Base-by-base conservation (phyloP, 768 basidiomycete species). In the Mycena metata region DNA sequence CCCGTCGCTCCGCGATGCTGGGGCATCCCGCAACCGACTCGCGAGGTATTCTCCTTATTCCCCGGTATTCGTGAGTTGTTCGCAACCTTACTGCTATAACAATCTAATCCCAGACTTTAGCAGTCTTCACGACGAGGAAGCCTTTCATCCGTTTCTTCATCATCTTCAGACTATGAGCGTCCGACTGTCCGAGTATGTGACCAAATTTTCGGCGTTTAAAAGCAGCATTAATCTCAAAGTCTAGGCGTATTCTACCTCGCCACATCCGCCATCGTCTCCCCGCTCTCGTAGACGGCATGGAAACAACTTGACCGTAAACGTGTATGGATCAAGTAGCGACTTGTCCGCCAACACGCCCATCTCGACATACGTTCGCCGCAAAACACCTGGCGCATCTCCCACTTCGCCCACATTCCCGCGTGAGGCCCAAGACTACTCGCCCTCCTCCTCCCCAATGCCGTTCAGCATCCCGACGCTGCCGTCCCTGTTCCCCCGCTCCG, bases 291-390 rank as follows among this genome's bases (percentile, higher is more conserved):
- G 81, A 69, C 81, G 83, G 30, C 81, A 81, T 59, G 78, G 83
- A 67, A 81, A 86, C 67, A 84, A 83, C 67, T 79, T 87, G 15
- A 77, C 82, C 23, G 82, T 84, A 58, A 85, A 84, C 71, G 78
- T 84, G 21, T 86, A 86, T 71, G 85, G 81, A 45, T 85, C 85
- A 15, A 80, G 78, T 26, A 79, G 80, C 66, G 89, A 90, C 75
- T 79, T 89, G 21, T 79, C 86, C 35, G 89, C 87, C 43, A 87
- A 88, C 74, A 92, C 90, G 16, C 93, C 93, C 60, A 94, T 95
- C 61, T 95, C 93, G 30, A 85, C 87, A 43, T 94, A 91, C 66
- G 90, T 92, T 47, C 91, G 93, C 69, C 89, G 93, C 69, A 92
- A 89, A 79, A 92, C 92, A 1, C 92, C 93, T 33, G 88, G 89